Evolutionary conservation across 2,329 filamentous ascomycete genomes (phyloP).

Genomic region (Pyricularia grisea): DNA sequence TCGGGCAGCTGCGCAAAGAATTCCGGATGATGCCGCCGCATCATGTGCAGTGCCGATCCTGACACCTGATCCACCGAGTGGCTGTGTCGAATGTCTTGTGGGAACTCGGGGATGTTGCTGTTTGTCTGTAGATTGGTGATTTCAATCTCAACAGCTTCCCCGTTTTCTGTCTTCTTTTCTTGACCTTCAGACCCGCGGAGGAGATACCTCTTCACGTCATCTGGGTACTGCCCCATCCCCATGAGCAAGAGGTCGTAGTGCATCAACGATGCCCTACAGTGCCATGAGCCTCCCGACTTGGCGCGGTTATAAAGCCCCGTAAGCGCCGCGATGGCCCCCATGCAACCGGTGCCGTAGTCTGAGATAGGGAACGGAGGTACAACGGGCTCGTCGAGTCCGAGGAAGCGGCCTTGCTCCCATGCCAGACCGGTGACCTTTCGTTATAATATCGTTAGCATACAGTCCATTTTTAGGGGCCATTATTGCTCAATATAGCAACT

Average conservation of each 20-base stretch:
- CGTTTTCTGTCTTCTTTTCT: neutral
- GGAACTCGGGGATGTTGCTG: neutral
- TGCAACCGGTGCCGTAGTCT: slow-evolving; percentile 63
- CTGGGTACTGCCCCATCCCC: slow-evolving; percentile 47
- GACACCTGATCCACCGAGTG: slow-evolving; percentile 59
- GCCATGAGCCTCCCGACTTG: slow-evolving; percentile 56
- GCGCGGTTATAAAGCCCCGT: slow-evolving; percentile 54
- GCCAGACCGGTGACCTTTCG: slow-evolving; percentile 33
- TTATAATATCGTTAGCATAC: neutral
- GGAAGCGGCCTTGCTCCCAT: slow-evolving; percentile 51
- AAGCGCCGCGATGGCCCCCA: slow-evolving; percentile 59
- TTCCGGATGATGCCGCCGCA: slow-evolving; percentile 38
- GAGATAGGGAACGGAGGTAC: slow-evolving; percentile 57
- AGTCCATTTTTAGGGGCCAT: too few relatives aligned
- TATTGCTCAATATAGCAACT: too few relatives aligned
- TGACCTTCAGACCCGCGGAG: slow-evolving; percentile 27
- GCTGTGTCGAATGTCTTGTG: slow-evolving; percentile 27
- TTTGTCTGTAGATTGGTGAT: too few relatives aligned
- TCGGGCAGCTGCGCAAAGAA: slow-evolving; percentile 33
- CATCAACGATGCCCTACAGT: slow-evolving; percentile 53
- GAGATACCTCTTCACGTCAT: slow-evolving; percentile 23
- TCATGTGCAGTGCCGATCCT: slow-evolving; percentile 43
- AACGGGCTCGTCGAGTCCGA: slow-evolving; percentile 53
- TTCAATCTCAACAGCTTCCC: too few relatives aligned
- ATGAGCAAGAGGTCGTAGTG: slow-evolving; percentile 62